Evolutionary conservation across 2,329 filamentous ascomycete genomes (phyloP).

Genomic region (Metarhizium robertsii): DNA sequence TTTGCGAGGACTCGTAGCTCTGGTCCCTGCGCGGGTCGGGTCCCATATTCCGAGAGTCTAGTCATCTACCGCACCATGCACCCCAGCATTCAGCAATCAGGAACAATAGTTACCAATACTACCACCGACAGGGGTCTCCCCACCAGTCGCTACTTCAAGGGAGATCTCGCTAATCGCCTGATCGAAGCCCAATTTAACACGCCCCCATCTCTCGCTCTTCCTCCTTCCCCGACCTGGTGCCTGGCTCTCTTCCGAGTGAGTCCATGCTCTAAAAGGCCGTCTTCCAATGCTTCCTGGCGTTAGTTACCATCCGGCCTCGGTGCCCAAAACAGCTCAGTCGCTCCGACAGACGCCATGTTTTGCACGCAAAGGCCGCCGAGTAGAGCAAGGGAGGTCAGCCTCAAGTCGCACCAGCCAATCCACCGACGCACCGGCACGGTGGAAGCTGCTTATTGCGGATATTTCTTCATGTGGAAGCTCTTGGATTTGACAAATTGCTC

Average conservation of each 20-base stretch:
- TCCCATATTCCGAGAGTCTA: background rate
- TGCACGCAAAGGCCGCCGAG: background rate
- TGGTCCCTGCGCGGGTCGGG: background rate
- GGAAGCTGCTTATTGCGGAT: constrained; percentile 42
- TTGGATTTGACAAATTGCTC: constrained; percentile 95
- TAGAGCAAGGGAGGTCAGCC: too few species aligned
- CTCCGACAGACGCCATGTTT: background rate
- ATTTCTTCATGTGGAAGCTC: constrained; percentile 88
- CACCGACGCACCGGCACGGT: background rate
- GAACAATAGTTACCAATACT: too few species aligned
- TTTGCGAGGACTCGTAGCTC: background rate
- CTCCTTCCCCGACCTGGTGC: background rate
- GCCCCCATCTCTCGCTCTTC: background rate
- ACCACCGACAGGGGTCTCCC: too few species aligned
- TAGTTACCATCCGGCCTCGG: background rate
- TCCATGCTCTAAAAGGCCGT: background rate
- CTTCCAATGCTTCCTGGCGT: background rate
- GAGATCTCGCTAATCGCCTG: constrained; percentile 13
- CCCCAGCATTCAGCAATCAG: background rate
- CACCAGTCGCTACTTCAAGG: background rate
- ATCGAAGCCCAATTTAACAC: background rate
- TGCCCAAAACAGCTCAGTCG: background rate
- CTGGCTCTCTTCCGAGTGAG: background rate
- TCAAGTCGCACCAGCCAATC: background rate
- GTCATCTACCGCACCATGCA: background rate